Evolutionary conservation across 2,329 filamentous ascomycete genomes (phyloP), one percentile per base, ranked within the genome.

Genomic region (Pezicula radicicola): DNA sequence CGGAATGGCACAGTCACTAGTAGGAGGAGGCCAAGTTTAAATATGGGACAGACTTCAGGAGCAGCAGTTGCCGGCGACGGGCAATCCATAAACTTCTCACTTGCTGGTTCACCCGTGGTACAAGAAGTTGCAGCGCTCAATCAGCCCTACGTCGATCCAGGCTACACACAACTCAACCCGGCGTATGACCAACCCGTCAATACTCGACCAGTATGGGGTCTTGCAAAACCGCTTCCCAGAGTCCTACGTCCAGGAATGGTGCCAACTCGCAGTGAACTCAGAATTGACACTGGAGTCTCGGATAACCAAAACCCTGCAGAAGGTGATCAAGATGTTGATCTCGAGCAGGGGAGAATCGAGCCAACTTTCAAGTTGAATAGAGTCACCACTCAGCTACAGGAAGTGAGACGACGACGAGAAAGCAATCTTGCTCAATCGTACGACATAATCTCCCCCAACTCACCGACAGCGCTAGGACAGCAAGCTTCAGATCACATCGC

Each of bases 221-320:
- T 81, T 48, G 77, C 76, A 3, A 77, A 79, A 57, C 77, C 78
- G 6, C 61, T 81, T 25, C 78, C 78, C 30, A 76, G 76, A 55
- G 77, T 80, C 0, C 69, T 81, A 48, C 70, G 78, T 36, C 68
- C 74, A 18, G 77, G 77, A 10, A 81, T 80, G 78, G 71, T 78
- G 1, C 75, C 75, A 0, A 72, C 72, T 0, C 64, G 65, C 51
- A 67, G 69, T 37, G 68, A 75, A 54, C 50, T 73, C 15, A 68
- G 64, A 36, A 57, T 68, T 1, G 65, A 69, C 37, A 58, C 63
- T 8, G 63, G 68, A 27, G 60, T 65, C 1, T 62, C 64, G 15
- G 63, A 71, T 33, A 68, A 66, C 15, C 63, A 67, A 48, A 59
- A 60, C 15, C 50, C 66, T 2, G 70, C 68, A 9, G 52, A 71